phyloP scores from a whole-genome alignment of 1,139 yeast species.

The Nakaseomyces sp. region DNA sequence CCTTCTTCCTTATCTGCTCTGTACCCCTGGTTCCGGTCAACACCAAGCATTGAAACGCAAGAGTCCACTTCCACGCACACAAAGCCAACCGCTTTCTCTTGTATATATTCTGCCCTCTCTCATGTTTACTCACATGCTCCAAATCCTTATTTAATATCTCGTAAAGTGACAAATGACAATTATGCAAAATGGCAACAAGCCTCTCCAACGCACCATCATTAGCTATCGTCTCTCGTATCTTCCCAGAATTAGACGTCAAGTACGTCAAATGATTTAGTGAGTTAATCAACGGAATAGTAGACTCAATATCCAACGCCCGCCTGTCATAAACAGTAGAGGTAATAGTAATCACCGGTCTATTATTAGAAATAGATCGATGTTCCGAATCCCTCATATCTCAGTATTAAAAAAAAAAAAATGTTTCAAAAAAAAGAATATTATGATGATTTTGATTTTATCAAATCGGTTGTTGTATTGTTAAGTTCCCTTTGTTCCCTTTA shows the following conservation, averaged over 20 bases:
- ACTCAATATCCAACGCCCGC: constrained; percentile 83
- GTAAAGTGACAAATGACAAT: constrained; percentile 44
- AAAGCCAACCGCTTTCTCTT: constrained; percentile 39
- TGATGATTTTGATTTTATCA: no score
- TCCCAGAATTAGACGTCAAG: constrained; percentile 74
- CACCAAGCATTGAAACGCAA: constrained; percentile 86
- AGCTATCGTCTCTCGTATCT: constrained; percentile 83
- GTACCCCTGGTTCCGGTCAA: constrained; percentile 89
- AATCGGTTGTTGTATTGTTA: no score
- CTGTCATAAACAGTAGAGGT: constrained; percentile 85
- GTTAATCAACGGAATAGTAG: constrained; percentile 83
- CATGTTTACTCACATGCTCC: constrained; percentile 16
- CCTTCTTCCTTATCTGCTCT: constrained; percentile 72
- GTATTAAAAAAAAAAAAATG: background rate
- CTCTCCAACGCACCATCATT: constrained; percentile 90
- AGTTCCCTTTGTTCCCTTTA: no score
- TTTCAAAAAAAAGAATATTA: no score
- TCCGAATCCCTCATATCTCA: constrained; percentile 97
- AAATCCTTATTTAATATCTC: constrained; percentile 18
- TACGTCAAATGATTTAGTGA: constrained; percentile 84
- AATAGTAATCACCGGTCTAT: constrained; percentile 84
- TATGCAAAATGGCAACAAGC: constrained; percentile 74
- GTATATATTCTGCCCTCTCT: constrained; percentile 20
- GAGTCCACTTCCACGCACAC: constrained; percentile 93
- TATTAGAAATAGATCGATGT: constrained; percentile 65